Evolutionary conservation across 2,329 filamentous ascomycete genomes (phyloP).

Genomic region (Talaromyces piceae): DNA sequence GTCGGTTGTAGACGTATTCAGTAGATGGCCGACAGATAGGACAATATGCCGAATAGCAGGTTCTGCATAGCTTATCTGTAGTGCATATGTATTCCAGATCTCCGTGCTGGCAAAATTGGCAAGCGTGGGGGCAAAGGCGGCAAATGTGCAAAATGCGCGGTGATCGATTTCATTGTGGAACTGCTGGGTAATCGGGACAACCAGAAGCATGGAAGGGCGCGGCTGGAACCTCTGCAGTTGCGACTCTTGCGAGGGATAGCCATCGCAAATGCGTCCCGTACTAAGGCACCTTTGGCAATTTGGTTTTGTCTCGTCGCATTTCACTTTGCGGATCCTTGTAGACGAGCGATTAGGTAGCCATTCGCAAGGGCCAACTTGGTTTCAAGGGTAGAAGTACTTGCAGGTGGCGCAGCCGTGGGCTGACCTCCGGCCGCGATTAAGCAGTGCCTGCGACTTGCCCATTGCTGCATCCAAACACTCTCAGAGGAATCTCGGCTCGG

Average conservation of each 20-base stretch:
- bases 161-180: neutral
- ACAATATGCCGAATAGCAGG: conserved; percentile 6
- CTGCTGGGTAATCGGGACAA: conserved; percentile 3
- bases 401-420: conserved; percentile 5
- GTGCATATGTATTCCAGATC: conserved; percentile 5
- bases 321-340: conserved; percentile 7
- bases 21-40: conserved; percentile 4
- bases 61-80: conserved; percentile 7
- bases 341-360: neutral
- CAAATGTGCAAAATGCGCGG: conserved; percentile 2
- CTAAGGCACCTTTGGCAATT: conserved; percentile 4
- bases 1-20: neutral
- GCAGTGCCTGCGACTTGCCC: neutral
- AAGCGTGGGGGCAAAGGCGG: neutral
- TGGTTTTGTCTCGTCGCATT: conserved; percentile 8
- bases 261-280: conserved; percentile 7
- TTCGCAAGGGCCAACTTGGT: neutral
- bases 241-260: conserved; percentile 3
- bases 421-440: neutral
- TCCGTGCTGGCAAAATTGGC: conserved; percentile 3
- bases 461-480: neutral
- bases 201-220: conserved; percentile 1
- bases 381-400: conserved; percentile 1
- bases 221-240: neutral
- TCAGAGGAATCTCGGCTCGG: neutral